phyloP scores from a whole-genome alignment of 78 protist species.

The Dictyostelium firmibasis region DNA sequence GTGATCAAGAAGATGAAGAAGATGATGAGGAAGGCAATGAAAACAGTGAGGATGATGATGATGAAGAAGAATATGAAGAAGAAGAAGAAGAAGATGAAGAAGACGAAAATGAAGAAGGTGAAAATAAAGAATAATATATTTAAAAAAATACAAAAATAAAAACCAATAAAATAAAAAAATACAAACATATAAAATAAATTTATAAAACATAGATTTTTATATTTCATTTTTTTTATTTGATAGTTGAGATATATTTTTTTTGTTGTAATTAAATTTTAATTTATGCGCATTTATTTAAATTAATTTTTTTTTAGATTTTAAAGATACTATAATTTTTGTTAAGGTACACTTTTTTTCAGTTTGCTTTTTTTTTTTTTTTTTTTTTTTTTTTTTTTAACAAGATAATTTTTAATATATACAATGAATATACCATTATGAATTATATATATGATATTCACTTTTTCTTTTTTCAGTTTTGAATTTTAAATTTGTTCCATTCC shows the following conservation, averaged over 20 bases:
- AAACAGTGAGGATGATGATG: conserved; percentile 22
- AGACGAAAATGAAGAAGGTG: not conserved
- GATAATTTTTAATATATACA: not conserved
- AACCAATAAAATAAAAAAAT: no score
- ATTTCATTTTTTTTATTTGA: no score
- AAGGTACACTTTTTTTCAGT: not conserved
- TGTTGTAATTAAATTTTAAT: not conserved
- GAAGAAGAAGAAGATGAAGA: not conserved
- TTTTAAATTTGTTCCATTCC: not conserved
- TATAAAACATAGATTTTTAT: no score
- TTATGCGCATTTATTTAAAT: not conserved
- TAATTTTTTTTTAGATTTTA: not conserved
- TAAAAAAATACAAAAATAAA: no score
- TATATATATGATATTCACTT: not conserved
- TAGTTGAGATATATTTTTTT: no score
- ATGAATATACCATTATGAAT: not conserved
- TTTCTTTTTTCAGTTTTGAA: not conserved
- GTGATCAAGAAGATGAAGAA: conserved; percentile 31
- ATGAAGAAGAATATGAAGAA: not conserved
- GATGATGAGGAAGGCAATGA: not conserved
- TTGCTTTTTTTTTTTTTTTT: not conserved
- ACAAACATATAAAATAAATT: no score
- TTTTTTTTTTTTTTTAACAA: not conserved
- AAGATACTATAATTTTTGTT: not conserved
- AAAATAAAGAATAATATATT: not conserved